phyloP scores from a whole-genome alignment of 805 yeast genomes.

The Zygoascus ofunaensis region DNA sequence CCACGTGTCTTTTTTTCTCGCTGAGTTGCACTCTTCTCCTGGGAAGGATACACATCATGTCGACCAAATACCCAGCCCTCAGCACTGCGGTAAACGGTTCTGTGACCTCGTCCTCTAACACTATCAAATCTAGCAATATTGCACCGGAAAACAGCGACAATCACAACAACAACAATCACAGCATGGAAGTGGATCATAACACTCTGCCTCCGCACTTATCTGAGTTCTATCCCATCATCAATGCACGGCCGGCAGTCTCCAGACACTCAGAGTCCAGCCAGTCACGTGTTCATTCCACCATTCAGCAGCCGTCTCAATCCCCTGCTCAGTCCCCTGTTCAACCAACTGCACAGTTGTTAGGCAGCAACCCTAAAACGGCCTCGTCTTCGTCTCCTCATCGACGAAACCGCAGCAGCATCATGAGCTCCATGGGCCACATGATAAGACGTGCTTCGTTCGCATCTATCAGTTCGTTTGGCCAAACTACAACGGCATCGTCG shows the following conservation, averaged over 20 bases:
- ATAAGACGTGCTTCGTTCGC: constrained; percentile 1
- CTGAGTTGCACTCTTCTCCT: too few species aligned
- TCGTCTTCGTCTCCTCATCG: background rate
- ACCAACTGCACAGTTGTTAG: too few species aligned
- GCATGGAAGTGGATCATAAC: too few species aligned
- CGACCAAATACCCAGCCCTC: background rate
- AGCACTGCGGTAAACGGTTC: too few species aligned
- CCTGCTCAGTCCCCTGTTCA: too few species aligned
- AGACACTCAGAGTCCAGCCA: background rate
- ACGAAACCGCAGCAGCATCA: constrained; percentile 1
- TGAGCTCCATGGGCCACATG: constrained; percentile 3
- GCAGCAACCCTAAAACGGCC: too few species aligned
- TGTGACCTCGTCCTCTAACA: too few species aligned
- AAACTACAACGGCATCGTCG: constrained; percentile 1
- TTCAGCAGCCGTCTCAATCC: background rate
- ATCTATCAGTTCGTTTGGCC: constrained; percentile 4
- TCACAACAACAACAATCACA: too few species aligned
- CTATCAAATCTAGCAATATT: too few species aligned
- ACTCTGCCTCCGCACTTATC: constrained; percentile 42
- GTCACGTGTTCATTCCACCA: background rate
- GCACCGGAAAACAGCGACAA: too few species aligned
- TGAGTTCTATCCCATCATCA: constrained; percentile 37
- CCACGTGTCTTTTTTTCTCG: too few species aligned
- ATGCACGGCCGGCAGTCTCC: background rate
- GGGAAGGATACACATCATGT: too few species aligned